These are phyloP conservation scores for Candida gigantensis DNA, from an alignment of 1,139 yeast species.

Conservation along the genomic window DNA sequence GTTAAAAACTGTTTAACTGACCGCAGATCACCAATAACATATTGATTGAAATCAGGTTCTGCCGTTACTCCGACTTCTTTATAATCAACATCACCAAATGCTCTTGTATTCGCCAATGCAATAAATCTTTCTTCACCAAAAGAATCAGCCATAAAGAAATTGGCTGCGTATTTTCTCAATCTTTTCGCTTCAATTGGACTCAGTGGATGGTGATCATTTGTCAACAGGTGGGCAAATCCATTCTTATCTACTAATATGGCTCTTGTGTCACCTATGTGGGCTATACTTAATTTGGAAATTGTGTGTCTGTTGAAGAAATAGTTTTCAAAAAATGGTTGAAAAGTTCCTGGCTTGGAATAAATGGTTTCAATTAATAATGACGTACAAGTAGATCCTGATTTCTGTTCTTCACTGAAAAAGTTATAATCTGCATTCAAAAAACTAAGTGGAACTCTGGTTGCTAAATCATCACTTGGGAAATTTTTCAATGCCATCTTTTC, in stretches of 20 bases:
- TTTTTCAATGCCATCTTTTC: slow-evolving; percentile 21
- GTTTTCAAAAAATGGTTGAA: slow-evolving; percentile 35
- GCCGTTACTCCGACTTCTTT: slow-evolving; percentile 85
- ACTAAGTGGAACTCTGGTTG: slow-evolving; percentile 60
- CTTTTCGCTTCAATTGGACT: slow-evolving; percentile 77
- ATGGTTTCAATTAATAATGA: slow-evolving; percentile 66
- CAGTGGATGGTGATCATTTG: slow-evolving; percentile 84
- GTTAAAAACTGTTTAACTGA: slow-evolving; percentile 35
- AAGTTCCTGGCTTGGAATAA: slow-evolving; percentile 32
- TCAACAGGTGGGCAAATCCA: slow-evolving; percentile 79
- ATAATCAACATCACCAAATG: slow-evolving; percentile 85
- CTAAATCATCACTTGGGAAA: slow-evolving; percentile 50
- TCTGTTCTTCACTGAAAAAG: slow-evolving; percentile 31
- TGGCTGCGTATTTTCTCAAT: slow-evolving; percentile 68
- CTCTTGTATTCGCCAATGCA: slow-evolving; percentile 84
- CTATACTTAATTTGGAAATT: slow-evolving; percentile 70
- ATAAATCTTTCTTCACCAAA: slow-evolving; percentile 91
- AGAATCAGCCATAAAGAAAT: slow-evolving; percentile 80
- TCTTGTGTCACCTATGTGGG: slow-evolving; percentile 94
- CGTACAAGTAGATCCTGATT: slow-evolving; percentile 84
- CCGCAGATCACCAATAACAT: slow-evolving; percentile 55
- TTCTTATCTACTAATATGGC: slow-evolving; percentile 76
- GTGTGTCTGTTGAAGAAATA: slow-evolving; percentile 73
- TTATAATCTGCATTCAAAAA: slow-evolving; percentile 62
- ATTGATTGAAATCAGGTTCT: slow-evolving; percentile 84